A percentile compares a stretch with the other conserved stretches of the same genome.
These are phyloP conservation scores for Rosa lucieae DNA, from an alignment of 306 rosid genomes.

Conservation along the genomic window DNA sequence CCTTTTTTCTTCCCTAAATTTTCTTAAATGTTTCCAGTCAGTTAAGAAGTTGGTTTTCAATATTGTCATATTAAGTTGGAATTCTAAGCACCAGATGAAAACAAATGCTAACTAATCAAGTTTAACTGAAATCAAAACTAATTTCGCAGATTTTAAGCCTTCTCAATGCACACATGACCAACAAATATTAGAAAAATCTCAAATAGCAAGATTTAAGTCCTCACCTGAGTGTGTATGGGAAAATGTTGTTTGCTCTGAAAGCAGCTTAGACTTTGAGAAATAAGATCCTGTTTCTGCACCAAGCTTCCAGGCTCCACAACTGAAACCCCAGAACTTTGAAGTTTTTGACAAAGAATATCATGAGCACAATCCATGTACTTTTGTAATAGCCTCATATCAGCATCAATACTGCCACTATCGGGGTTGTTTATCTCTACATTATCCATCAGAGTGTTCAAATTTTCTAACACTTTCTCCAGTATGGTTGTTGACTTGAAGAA, in stretches of 20 bases:
- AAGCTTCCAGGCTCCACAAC: conserved; percentile 17
- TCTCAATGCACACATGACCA: neutral
- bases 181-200: conserved; percentile 3
- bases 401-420: conserved; percentile 33
- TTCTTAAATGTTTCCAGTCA: neutral
- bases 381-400: conserved; percentile 46
- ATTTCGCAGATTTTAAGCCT: conserved; percentile 6
- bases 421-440: conserved; percentile 34
- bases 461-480: conserved; percentile 67
- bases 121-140: neutral
- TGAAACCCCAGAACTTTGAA: conserved; percentile 29
- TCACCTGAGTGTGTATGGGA: conserved; percentile 54
- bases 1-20: neutral
- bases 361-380: conserved; percentile 49
- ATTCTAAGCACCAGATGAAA: neutral
- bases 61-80: neutral
- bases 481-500: conserved; percentile 57
- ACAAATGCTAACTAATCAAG: neutral
- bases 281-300: conserved; percentile 34
- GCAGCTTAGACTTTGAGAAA: conserved; percentile 39
- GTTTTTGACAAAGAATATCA: conserved; percentile 44
- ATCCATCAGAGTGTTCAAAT: conserved; percentile 44
- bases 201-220: conserved; percentile 15
- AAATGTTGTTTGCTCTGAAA: conserved; percentile 33
- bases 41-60: neutral